Base-by-base conservation (phyloP, 2,329 filamentous ascomycete genomes). In the Fonsecaea pedrosoi region DNA sequence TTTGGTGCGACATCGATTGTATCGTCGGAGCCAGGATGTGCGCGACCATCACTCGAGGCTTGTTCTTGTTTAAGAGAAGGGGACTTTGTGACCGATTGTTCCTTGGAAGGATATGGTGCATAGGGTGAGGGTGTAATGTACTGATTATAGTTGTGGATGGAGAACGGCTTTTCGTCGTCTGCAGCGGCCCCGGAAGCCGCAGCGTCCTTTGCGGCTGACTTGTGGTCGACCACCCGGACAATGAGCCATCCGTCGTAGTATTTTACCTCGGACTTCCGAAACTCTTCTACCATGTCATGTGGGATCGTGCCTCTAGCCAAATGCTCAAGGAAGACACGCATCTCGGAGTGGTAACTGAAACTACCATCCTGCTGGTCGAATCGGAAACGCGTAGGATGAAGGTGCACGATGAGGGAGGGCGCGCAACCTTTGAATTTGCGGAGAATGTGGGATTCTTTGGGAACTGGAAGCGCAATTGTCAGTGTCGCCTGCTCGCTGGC, bases 171-270 rank as follows among this genome's bases (percentile, higher is more conserved):
- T 62, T 89, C 89, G 71, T 84, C 88, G 40, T 86, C 86, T 1
- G 87, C 82, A 32, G 82, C 82, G 60, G 81, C 83, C 58, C 82
- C 85, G 64, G 81, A 80, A 73, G 82, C 83, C 71, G 86, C 87
- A 9, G 82, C 77, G 71, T 92, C 88, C 72, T 85, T 82, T 69
- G 84, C 84, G 50, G 82, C 82, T 0, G 90, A 88, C 74, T 91
- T 92, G 81, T 97, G 92, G 76, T 98, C 92, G 74, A 96, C 87
- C n/a, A 98, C 83, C 77, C 96, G 90, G 40, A 99, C 93, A 72
- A 99, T 98, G 65, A 99, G 85, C 75, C 94, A 97, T 37, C 87
- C 93, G 78, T 98, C 94, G 77, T 98, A 99, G 76, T 97, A 98
- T 9, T 85, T 84, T 13, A 97, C 90, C 21, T 88, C 87, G 18